Evolutionary conservation across 257 asterid genomes (phyloP), one percentile per base, ranked within the genome.

Genomic region (Solanum corneliomulleri): DNA sequence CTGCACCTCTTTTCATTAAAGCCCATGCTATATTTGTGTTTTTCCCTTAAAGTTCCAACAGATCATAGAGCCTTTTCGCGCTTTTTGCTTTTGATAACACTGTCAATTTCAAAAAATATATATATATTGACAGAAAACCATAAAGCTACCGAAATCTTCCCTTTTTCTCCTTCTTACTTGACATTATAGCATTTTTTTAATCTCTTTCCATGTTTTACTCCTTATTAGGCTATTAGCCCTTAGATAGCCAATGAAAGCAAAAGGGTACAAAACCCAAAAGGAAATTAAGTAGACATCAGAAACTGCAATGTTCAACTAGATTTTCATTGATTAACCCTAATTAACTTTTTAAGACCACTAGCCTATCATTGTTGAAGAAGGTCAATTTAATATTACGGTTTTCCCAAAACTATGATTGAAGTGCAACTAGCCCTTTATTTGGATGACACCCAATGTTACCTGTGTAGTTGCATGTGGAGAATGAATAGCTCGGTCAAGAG

Each of bases 391-490:
- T 45, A 25, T 78, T 42, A 42, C 56, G 45, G 84, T 56, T 78
- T 37, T 78, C 64, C 66, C 52, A 78, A 27, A 78, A 44, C 37
- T 44, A 45, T 45, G 49, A 45, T 27, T 45, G 39, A 45, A 78
- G 84, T 45, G 41, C 25, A 78, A 78, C 27, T 45, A 9, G 16
- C 42, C 66, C 41, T 80, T 71, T 47, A 71, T 49, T 85, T 29
- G 31, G 75, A 84, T 76, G 86, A 75, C 58, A 70, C 87, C 86
- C 60, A 69, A 83, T 33, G 56, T 84, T 89, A 95, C 99, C 98
- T 94, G 99, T 41, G 98, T 94, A 86, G 98, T 90, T 84, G 99
- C 99, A 93, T 95, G 98, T 39, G 98, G 98, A 88, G 99, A 95
- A 94, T 97, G 94, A 91, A 97, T 97, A 86, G 96, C 96, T 56